Percentiles rank a stretch among this genome's conserved stretches.
These are phyloP conservation scores for Candida dajiaensis DNA, from an alignment of 805 yeast species.

Conservation along the genomic window DNA sequence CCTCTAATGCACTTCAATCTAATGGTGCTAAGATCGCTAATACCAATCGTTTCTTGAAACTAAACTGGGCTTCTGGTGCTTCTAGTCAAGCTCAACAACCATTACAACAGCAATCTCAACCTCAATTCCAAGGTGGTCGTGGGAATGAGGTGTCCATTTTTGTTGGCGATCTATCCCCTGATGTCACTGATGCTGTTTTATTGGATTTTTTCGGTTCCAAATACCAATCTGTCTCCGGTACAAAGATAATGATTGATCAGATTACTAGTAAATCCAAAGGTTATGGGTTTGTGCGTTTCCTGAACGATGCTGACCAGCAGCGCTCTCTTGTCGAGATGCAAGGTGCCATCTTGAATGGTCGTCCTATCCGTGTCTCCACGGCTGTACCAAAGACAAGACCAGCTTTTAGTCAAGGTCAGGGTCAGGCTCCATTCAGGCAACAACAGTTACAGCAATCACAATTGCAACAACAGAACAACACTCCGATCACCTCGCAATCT, in stretches of 20 bases:
- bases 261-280: conserved; percentile 69
- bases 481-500: conserved; percentile 15
- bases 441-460: conserved; percentile 4
- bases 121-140: conserved; percentile 7
- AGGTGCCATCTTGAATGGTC: conserved; percentile 62
- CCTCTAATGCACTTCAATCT: conserved; percentile 56
- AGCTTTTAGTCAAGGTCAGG: conserved; percentile 2
- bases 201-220: conserved; percentile 60
- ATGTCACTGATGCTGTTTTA: conserved; percentile 60
- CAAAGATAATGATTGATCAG: conserved; percentile 73
- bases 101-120: conserved; percentile 1
- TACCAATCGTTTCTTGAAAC: conserved; percentile 49
- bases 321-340: conserved; percentile 77
- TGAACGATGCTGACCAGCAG: conserved; percentile 58
- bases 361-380: conserved; percentile 73
- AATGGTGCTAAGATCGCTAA: conserved; percentile 71
- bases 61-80: conserved; percentile 77
- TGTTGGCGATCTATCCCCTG: conserved; percentile 79
- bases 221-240: conserved; percentile 70
- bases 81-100: conserved; percentile 14
- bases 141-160: conserved; percentile 59
- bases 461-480: conserved; percentile 15
- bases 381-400: conserved; percentile 49
- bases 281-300: conserved; percentile 84
- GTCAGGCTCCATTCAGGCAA: conserved; percentile 9